Evolutionary conservation across 495 filamentous ascomycete genomes (phyloP).

Genomic region (Podospora tetraspora): DNA sequence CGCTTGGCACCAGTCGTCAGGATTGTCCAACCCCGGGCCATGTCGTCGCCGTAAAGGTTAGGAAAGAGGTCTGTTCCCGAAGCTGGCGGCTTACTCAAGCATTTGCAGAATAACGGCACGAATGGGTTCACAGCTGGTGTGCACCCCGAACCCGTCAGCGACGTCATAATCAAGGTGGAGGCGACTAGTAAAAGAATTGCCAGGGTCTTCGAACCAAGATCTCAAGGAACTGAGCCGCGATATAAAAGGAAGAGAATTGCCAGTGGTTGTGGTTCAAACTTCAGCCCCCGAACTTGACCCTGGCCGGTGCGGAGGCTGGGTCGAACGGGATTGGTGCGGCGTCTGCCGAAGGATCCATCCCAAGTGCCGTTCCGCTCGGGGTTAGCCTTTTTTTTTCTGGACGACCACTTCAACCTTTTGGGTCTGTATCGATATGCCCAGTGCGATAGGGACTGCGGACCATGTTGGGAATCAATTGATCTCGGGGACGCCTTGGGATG

Average conservation of each 20-base stretch:
- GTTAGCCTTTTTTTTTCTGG: not conserved
- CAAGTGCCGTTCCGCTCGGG: not conserved
- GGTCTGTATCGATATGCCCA: not conserved
- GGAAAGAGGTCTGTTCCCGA: not conserved
- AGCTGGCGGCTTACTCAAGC: not conserved
- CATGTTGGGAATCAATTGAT: not conserved
- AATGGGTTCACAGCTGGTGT: not conserved
- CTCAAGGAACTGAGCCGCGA: not conserved
- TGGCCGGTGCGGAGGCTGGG: not conserved
- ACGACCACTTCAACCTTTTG: not conserved
- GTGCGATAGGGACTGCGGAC: too few species aligned
- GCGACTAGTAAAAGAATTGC: not conserved
- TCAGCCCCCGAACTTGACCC: not conserved
- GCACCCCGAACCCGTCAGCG: not conserved
- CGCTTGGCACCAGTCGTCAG: not conserved
- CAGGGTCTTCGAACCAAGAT: too few species aligned
- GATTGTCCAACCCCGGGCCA: not conserved
- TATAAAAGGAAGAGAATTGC: not conserved
- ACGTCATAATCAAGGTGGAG: not conserved
- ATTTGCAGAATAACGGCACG: not conserved
- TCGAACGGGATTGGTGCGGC: slow-evolving; percentile 1
- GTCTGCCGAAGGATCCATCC: slow-evolving; percentile 1
- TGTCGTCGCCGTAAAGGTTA: not conserved
- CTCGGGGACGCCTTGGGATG: not conserved
- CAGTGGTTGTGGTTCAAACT: too few species aligned